These are phyloP conservation scores for Russula emetica DNA, from an alignment of 768 basidiomycete species.

Conservation along the genomic window DNA sequence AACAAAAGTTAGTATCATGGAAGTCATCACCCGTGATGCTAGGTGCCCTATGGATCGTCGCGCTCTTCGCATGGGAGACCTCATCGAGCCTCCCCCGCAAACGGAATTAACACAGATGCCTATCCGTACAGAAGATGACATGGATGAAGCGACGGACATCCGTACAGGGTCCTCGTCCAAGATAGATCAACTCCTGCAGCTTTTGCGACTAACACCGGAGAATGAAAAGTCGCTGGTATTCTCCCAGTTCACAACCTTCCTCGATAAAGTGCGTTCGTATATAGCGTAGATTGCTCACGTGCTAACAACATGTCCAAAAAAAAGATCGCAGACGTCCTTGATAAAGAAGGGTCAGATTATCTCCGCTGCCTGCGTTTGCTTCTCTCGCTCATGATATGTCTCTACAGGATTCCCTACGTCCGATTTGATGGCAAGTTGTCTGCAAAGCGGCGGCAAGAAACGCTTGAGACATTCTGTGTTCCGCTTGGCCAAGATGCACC, in stretches of 20 bases:
- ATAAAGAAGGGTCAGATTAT: slow-evolving; percentile 53
- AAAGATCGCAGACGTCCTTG: slow-evolving; percentile 66
- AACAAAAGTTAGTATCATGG: slow-evolving; percentile 50
- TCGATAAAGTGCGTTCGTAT: slow-evolving; percentile 57
- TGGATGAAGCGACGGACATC: slow-evolving; percentile 37
- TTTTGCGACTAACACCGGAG: slow-evolving; percentile 61
- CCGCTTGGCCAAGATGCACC: slow-evolving; percentile 44
- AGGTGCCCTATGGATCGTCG: slow-evolving; percentile 87
- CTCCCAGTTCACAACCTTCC: slow-evolving; percentile 83
- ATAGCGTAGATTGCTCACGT: not conserved
- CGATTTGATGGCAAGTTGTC: slow-evolving; percentile 87
- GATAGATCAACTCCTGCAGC: slow-evolving; percentile 73
- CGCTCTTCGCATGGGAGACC: slow-evolving; percentile 46
- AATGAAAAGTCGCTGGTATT: slow-evolving; percentile 83
- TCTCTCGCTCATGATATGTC: slow-evolving; percentile 1
- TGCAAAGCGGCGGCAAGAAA: slow-evolving; percentile 72
- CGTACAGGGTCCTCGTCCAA: slow-evolving; percentile 70
- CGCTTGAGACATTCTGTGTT: slow-evolving; percentile 68
- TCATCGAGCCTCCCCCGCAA: slow-evolving; percentile 60
- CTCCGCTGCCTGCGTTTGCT: not conserved
- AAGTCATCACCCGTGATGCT: slow-evolving; percentile 64
- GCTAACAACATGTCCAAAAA: not conserved
- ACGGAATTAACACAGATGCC: slow-evolving; percentile 65
- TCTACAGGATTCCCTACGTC: slow-evolving; percentile 61
- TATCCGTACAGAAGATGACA: slow-evolving; percentile 38